Conservation (phyloP, 768 basidiomycete species). For the Pisolithus albus region DNA sequence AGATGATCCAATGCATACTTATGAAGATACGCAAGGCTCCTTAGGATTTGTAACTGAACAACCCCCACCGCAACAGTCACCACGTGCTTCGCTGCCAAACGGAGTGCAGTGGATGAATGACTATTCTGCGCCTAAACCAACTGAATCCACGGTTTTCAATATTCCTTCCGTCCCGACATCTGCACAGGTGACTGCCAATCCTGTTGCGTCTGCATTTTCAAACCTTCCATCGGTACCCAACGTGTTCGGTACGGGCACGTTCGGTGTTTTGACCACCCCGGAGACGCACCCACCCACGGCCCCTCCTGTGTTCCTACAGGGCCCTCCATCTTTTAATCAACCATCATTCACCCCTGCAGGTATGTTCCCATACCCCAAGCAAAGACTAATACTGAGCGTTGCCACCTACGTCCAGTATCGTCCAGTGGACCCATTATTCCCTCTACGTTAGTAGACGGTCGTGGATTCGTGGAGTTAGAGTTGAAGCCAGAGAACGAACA, state of each 20-base stretch:
- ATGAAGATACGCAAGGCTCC: conserved; percentile 17
- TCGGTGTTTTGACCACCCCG: conserved; percentile 8
- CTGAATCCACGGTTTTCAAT: conserved; percentile 17
- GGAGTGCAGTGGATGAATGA: conserved; percentile 29
- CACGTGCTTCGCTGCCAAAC: conserved; percentile 18
- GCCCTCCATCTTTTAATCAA: background rate
- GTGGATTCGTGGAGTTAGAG: background rate
- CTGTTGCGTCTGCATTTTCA: conserved; percentile 28
- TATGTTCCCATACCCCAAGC: conserved; percentile 2
- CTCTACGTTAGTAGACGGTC: background rate
- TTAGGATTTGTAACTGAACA: conserved; percentile 1
- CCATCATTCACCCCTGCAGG: conserved; percentile 7
- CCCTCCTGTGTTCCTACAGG: background rate
- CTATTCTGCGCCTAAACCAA: conserved; percentile 24
- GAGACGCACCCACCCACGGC: conserved; percentile 1
- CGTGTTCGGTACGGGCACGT: conserved; percentile 26
- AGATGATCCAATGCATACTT: conserved; percentile 16
- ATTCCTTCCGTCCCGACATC: conserved; percentile 7
- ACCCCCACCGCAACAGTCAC: background rate
- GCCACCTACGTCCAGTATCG: background rate
- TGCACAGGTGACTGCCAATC: conserved; percentile 8
- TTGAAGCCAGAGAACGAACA: background rate
- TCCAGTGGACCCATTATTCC: background rate
- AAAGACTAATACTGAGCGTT: background rate
- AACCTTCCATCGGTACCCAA: conserved; percentile 28